These are phyloP conservation scores for Coelastrella sp. DNA, from an alignment of 139 green algal genomes.

Conservation along the genomic window DNA sequence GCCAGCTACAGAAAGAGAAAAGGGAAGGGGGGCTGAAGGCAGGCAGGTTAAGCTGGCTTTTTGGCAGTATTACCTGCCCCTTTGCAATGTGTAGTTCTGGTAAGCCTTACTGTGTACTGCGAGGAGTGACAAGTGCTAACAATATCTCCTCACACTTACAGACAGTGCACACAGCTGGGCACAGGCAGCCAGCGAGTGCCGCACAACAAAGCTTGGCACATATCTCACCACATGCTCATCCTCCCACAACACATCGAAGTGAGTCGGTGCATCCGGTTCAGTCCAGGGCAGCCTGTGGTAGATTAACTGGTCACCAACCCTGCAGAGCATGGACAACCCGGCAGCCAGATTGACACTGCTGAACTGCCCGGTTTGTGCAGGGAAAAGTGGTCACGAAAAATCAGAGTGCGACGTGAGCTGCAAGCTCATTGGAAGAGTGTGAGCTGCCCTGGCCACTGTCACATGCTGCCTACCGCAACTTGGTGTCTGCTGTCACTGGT, in stretches of 20 bases:
- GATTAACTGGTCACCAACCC: constrained; percentile 39
- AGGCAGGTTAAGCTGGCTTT: no score
- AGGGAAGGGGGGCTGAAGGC: background rate
- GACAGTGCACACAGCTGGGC: no score
- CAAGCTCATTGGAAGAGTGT: no score
- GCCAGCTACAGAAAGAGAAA: constrained; percentile 41
- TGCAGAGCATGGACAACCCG: constrained; percentile 14
- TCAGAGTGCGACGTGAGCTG: no score
- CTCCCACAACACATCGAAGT: constrained; percentile 59
- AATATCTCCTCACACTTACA: no score
- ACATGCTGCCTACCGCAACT: background rate
- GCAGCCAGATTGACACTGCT: background rate
- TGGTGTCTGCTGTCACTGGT: background rate
- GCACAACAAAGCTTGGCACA: background rate
- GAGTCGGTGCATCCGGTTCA: constrained; percentile 48
- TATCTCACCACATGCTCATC: constrained; percentile 57
- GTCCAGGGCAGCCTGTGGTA: constrained; percentile 46
- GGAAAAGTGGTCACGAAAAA: no score
- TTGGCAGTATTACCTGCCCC: no score
- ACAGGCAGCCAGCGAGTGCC: no score
- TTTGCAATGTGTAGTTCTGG: no score
- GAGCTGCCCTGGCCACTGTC: background rate
- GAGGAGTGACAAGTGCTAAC: no score
- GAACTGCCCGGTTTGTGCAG: no score
- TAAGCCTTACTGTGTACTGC: no score